phyloP scores from a whole-genome alignment of 768 basidiomycete genomes.

The Boletus pseudo-olivaceus region DNA sequence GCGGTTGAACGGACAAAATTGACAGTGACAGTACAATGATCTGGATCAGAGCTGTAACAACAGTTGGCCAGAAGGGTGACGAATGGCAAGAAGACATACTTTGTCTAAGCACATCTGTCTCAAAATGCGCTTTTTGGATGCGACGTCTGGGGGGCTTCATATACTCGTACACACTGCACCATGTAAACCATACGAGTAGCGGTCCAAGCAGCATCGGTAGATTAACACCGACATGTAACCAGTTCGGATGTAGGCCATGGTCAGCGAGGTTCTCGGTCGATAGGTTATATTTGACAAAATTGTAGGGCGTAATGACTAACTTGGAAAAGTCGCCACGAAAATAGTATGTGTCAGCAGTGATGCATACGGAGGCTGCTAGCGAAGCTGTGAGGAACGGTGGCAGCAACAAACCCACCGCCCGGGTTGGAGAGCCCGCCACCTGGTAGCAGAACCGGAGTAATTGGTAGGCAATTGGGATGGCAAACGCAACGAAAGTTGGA shows the following conservation, averaged over 20 bases:
- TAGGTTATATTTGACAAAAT: slow-evolving; percentile 38
- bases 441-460: slow-evolving; percentile 15
- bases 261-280: slow-evolving; percentile 34
- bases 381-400: slow-evolving; percentile 22
- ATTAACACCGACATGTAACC: slow-evolving; percentile 39
- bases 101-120: slow-evolving; percentile 13
- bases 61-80: background rate
- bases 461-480: slow-evolving; percentile 30
- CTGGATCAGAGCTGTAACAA: slow-evolving; percentile 27
- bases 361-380: slow-evolving; percentile 12
- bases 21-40: slow-evolving; percentile 29
- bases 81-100: slow-evolving; percentile 5
- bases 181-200: slow-evolving; percentile 24
- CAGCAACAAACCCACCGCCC: slow-evolving; percentile 8
- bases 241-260: slow-evolving; percentile 40
- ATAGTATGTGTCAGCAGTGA: slow-evolving; percentile 33
- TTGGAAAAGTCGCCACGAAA: slow-evolving; percentile 24
- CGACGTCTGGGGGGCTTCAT: background rate
- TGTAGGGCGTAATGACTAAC: slow-evolving; percentile 34
- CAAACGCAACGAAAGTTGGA: slow-evolving; percentile 35
- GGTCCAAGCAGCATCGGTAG: slow-evolving; percentile 39
- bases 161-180: slow-evolving; percentile 8
- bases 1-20: slow-evolving; percentile 34
- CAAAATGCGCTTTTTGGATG: slow-evolving; percentile 6
- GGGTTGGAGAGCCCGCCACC: slow-evolving; percentile 8